Conservation (phyloP, 768 basidiomycete species). For the Hortiboletus campestris region DNA sequence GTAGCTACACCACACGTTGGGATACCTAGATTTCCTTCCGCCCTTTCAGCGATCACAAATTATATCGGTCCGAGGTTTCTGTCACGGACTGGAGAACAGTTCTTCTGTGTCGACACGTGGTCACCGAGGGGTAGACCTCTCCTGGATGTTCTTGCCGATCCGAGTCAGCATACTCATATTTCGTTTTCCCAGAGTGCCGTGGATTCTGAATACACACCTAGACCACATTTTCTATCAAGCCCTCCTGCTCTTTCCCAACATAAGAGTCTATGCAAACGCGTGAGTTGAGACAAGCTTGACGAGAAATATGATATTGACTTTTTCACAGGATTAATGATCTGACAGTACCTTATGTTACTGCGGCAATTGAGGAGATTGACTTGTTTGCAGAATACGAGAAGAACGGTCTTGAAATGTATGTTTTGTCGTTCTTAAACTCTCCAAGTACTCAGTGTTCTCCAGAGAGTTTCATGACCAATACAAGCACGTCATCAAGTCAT, state of each 20-base stretch:
- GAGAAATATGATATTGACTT: neutral
- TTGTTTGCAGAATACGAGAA: constrained; percentile 54
- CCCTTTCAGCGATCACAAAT: constrained; percentile 52
- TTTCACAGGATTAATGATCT: constrained; percentile 58
- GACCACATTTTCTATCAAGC: constrained; percentile 77
- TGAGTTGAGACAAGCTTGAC: constrained; percentile 31
- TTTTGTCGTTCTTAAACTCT: constrained; percentile 1
- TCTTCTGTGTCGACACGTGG: constrained; percentile 75
- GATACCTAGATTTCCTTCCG: constrained; percentile 58
- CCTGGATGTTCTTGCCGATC: constrained; percentile 78
- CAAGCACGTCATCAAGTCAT: constrained; percentile 53
- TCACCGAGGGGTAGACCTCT: constrained; percentile 62
- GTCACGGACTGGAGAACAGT: constrained; percentile 78
- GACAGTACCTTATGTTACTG: constrained; percentile 82
- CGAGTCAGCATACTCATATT: constrained; percentile 42
- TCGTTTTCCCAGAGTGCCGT: neutral
- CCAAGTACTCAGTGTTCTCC: constrained; percentile 3
- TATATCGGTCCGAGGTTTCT: constrained; percentile 66
- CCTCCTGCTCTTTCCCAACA: constrained; percentile 60
- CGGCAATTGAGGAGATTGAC: constrained; percentile 68
- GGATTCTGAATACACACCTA: constrained; percentile 25
- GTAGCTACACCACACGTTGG: constrained; percentile 85
- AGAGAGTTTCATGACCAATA: constrained; percentile 62
- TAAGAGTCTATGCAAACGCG: constrained; percentile 82
- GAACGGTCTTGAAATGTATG: constrained; percentile 65